Evolutionary conservation across 108 stramenopile species (phyloP).

Genomic region (Pseudonitzschia pungens): DNA sequence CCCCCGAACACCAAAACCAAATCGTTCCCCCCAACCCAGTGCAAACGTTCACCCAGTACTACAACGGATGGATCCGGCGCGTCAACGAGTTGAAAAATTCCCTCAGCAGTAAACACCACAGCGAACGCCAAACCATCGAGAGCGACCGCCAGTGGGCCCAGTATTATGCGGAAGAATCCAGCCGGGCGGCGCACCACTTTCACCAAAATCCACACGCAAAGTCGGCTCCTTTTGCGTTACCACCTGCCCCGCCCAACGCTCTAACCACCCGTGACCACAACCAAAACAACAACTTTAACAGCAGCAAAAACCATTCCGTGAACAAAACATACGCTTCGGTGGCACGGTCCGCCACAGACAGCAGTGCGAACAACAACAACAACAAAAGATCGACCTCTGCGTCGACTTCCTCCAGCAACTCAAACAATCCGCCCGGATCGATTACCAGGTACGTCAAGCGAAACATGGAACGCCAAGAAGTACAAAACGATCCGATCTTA

Average conservation of each 20-base stretch:
- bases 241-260: conserved; percentile 34
- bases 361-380: conserved; percentile 10
- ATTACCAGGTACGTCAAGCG: conserved; percentile 37
- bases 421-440: conserved; percentile 18
- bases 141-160: conserved; percentile 52
- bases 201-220: conserved; percentile 40
- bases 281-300: conserved; percentile 11
- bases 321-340: not conserved
- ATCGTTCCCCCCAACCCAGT: conserved; percentile 9
- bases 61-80: conserved; percentile 55
- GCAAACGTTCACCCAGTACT: conserved; percentile 49
- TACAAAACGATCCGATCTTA: conserved; percentile 14
- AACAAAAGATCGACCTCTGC: not conserved
- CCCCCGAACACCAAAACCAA: not conserved
- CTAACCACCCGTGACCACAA: conserved; percentile 16
- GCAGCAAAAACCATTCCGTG: conserved; percentile 11
- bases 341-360: conserved; percentile 10
- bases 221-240: conserved; percentile 54
- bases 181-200: conserved; percentile 69
- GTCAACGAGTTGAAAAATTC: not conserved
- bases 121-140: conserved; percentile 31
- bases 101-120: not conserved
- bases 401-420: not conserved
- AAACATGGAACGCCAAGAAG: conserved; percentile 34
- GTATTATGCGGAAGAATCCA: conserved; percentile 56